phyloP scores from a whole-genome alignment of 2,329 filamentous ascomycete genomes.

The Calycina herbarum region DNA sequence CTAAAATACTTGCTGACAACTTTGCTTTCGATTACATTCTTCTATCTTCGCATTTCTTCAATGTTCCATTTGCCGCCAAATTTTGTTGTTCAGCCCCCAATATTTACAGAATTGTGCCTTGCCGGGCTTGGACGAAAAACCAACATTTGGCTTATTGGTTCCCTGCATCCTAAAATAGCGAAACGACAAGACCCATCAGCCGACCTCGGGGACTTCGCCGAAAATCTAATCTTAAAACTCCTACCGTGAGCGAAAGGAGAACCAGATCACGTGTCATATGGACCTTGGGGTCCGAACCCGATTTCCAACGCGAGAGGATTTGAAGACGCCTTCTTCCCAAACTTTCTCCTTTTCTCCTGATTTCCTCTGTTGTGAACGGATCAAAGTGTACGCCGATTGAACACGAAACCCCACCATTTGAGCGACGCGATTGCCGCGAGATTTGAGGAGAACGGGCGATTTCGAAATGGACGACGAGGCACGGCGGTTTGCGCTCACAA shows the following conservation, averaged over 20 bases:
- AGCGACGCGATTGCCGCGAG: neutral
- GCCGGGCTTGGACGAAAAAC: neutral
- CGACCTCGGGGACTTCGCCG: neutral
- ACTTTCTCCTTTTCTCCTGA: neutral
- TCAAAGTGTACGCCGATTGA: neutral
- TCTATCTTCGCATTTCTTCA: neutral
- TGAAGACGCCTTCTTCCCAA: neutral
- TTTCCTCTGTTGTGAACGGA: neutral
- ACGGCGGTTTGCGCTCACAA: neutral
- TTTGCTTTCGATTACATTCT: neutral
- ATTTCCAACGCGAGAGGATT: neutral
- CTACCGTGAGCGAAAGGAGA: neutral
- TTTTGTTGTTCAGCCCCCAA: neutral
- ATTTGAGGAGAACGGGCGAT: neutral
- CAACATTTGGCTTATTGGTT: neutral
- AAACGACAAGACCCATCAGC: neutral
- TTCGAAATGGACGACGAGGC: neutral
- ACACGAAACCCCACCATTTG: neutral
- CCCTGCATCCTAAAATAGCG: neutral
- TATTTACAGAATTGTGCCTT: constrained; percentile 1
- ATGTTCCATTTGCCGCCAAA: neutral
- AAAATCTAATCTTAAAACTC: neutral
- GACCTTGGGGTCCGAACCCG: neutral
- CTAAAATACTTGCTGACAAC: neutral
- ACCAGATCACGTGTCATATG: neutral